Conservation (phyloP, 169 alveolate species). For the Plasmodium knowlesi region DNA sequence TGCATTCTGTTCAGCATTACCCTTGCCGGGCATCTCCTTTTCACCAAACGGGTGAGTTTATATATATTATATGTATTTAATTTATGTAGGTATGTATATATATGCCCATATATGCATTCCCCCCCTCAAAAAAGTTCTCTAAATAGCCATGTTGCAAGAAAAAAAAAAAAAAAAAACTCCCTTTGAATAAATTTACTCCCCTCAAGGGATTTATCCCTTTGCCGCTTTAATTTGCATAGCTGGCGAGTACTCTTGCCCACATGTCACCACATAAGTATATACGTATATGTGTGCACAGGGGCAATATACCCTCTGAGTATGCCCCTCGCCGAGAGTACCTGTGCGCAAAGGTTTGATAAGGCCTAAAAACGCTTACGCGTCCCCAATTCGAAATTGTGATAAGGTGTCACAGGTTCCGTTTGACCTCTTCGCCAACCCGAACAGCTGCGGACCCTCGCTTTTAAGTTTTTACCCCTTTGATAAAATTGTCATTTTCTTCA, state of each 20-base stretch:
- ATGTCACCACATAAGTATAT: background rate
- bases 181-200: background rate
- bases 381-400: background rate
- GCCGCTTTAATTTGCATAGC: background rate
- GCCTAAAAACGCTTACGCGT: background rate
- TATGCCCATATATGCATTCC: background rate
- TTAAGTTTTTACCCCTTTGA: background rate
- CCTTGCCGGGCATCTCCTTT: background rate
- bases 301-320: background rate
- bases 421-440: background rate
- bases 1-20: background rate
- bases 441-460: background rate
- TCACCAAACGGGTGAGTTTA: background rate
- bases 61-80: no score
- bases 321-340: background rate
- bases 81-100: background rate
- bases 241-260: background rate
- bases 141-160: background rate
- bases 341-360: background rate
- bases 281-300: background rate
- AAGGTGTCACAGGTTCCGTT: background rate
- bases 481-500: background rate
- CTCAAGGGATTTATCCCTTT: background rate
- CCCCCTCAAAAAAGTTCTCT: background rate
- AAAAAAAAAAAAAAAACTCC: background rate